Conservation (phyloP, 371 early-diverging fungal species). For the Catenaria anguillulae region DNA sequence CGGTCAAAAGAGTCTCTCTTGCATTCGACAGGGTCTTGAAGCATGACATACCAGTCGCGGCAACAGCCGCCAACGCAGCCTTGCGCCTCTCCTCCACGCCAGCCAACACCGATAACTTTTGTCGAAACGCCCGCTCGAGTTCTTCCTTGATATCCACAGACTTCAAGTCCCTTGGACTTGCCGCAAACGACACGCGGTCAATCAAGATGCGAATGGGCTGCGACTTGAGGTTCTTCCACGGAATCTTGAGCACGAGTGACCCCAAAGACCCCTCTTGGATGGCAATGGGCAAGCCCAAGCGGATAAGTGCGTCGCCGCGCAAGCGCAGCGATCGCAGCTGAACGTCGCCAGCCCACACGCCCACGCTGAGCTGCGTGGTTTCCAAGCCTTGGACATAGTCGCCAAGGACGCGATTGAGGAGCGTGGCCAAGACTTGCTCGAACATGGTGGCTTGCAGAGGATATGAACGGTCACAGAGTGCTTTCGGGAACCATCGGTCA, state of each 20-base stretch:
- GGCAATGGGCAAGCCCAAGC: conserved; percentile 84
- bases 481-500: no score
- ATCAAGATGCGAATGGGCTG: conserved; percentile 77
- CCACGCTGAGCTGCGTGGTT: conserved; percentile 85
- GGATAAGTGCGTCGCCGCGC: conserved; percentile 79
- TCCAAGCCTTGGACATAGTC: conserved; percentile 92
- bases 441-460: conserved; percentile 67
- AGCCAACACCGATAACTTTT: background rate
- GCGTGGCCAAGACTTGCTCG: conserved; percentile 72
- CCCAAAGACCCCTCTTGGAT: conserved; percentile 86
- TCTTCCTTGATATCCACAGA: conserved; percentile 16
- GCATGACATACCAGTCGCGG: no score
- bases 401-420: conserved; percentile 83
- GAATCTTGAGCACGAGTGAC: conserved; percentile 77
- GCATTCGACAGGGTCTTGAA: no score
- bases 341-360: conserved; percentile 96
- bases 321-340: conserved; percentile 76
- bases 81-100: background rate
- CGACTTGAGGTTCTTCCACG: conserved; percentile 91
- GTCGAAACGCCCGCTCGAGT: background rate
- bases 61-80: no score
- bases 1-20: no score
- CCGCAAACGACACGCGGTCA: conserved; percentile 75
- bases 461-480: no score
- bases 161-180: conserved; percentile 61